phyloP scores from a whole-genome alignment of 1,284 basidiomycete genomes.

The Ustilago curta region DNA sequence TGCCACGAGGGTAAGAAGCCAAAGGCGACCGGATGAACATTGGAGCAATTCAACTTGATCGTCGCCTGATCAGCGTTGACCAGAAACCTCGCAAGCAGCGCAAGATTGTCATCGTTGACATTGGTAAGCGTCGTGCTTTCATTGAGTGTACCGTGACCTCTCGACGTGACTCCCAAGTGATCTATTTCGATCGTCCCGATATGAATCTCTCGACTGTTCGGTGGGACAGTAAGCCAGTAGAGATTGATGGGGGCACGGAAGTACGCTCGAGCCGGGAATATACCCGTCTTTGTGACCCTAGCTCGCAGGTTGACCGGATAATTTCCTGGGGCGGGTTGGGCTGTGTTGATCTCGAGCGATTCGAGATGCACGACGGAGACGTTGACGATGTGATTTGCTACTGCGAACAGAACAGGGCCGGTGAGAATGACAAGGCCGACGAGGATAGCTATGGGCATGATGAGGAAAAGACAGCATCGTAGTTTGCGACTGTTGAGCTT shows the following conservation, averaged over 20 bases:
- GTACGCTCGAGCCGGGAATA: slow-evolving; percentile 67
- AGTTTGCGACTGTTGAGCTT: slow-evolving; percentile 27
- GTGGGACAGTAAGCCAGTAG: slow-evolving; percentile 51
- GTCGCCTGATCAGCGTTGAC: slow-evolving; percentile 78
- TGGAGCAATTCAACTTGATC: slow-evolving; percentile 76
- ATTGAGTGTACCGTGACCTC: slow-evolving; percentile 50
- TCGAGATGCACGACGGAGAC: slow-evolving; percentile 60
- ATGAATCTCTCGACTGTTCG: slow-evolving; percentile 52
- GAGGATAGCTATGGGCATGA: slow-evolving; percentile 48
- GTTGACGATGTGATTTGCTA: slow-evolving; percentile 63
- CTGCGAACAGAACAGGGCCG: slow-evolving; percentile 63
- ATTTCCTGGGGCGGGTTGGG: slow-evolving; percentile 34
- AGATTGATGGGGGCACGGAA: slow-evolving; percentile 64
- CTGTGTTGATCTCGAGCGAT: slow-evolving; percentile 60
- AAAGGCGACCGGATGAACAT: slow-evolving; percentile 76
- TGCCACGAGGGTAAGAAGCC: slow-evolving; percentile 63
- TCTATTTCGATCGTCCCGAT: slow-evolving; percentile 55
- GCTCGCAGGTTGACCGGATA: slow-evolving; percentile 64
- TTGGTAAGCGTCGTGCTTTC: slow-evolving; percentile 59
- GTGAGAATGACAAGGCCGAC: slow-evolving; percentile 52
- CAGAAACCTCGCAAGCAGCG: slow-evolving; percentile 70
- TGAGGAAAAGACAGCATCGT: slow-evolving; percentile 37
- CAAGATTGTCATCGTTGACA: slow-evolving; percentile 55
- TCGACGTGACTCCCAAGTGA: slow-evolving; percentile 56
- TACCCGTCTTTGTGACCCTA: slow-evolving; percentile 64